These are phyloP conservation scores for Acer campestre DNA, from an alignment of 345 rosid genomes.

Conservation along the genomic window DNA sequence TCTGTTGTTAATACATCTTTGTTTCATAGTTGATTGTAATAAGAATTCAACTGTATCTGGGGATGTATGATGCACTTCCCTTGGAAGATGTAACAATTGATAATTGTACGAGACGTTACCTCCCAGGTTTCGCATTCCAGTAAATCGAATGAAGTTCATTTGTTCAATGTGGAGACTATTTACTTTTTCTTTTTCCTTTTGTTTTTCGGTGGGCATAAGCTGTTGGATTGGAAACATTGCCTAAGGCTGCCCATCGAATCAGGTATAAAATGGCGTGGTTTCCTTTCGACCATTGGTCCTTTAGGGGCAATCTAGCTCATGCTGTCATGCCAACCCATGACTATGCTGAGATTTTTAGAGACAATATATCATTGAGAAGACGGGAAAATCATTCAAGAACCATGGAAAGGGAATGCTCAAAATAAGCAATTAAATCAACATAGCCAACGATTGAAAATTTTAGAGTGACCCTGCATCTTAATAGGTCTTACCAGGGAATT, in stretches of 20 bases:
- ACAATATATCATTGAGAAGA: no score
- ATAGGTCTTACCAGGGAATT: no score
- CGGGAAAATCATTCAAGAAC: no score
- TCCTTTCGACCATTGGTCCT: background rate
- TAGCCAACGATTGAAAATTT: no score
- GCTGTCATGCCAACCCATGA: no score
- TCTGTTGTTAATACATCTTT: background rate
- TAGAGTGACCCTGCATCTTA: no score
- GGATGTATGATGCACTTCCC: background rate
- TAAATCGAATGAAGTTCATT: background rate
- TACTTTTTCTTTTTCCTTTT: background rate
- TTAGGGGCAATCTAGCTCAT: no score
- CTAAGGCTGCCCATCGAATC: background rate
- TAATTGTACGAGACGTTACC: background rate
- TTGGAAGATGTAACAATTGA: background rate
- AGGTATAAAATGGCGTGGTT: background rate
- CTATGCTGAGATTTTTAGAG: no score
- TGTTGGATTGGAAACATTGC: background rate
- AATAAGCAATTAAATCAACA: no score
- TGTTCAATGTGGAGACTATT: background rate
- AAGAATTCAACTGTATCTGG: background rate
- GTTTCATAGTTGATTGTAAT: conserved; percentile 4
- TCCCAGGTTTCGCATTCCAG: background rate
- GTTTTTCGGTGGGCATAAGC: background rate
- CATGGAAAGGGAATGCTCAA: no score